Evolutionary conservation across 192 early-diverging fungal genomes (phyloP).

Genomic region (Gigaspora rosea): DNA sequence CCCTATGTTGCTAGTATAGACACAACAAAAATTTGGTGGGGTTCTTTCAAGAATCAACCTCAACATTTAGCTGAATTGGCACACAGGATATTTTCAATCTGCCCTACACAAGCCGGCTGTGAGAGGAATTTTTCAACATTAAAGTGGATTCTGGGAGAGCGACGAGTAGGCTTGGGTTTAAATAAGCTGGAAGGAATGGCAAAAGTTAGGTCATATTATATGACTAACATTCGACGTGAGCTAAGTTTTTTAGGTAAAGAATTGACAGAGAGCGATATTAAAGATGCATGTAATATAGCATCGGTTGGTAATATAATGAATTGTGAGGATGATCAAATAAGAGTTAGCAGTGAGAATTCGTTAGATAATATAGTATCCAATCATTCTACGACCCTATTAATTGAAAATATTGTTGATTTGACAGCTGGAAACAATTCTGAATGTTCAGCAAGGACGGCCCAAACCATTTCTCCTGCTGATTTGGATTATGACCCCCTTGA

Average conservation of each 20-base stretch:
- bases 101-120: not conserved
- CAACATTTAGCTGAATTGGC: not conserved
- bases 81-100: not conserved
- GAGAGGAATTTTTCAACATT: not conserved
- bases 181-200: not conserved
- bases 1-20: not conserved
- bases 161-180: not conserved
- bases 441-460: no score
- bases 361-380: no score
- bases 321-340: no score
- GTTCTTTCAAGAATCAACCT: not conserved
- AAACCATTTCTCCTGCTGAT: no score
- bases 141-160: not conserved
- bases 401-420: no score
- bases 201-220: slow-evolving; percentile 2
- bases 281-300: not conserved
- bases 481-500: no score
- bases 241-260: not conserved
- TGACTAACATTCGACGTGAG: not conserved
- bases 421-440: no score
- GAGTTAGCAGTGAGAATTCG: no score
- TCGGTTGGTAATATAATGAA: not conserved
- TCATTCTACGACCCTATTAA: no score
- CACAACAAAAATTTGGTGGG: not conserved
- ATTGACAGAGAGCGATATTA: not conserved